Evolutionary conservation across 495 filamentous ascomycete species (phyloP).

Genomic region (Aspergillus baeticus): DNA sequence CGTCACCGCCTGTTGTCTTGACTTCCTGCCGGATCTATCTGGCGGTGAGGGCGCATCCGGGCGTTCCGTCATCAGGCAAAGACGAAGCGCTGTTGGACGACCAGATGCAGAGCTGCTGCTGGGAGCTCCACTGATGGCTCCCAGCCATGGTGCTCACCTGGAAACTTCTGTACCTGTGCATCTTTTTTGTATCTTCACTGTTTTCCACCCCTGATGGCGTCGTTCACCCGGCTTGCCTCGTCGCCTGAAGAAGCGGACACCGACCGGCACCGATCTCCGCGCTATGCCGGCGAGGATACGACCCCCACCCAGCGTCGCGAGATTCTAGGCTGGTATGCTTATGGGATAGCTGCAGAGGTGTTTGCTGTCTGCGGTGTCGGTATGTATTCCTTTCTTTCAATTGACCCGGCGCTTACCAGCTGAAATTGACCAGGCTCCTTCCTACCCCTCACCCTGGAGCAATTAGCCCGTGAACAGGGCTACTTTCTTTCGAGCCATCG

Average conservation of each 20-base stretch:
- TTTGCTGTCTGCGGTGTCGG: constrained; percentile 84
- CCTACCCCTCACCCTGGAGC: constrained; percentile 85
- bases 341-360: constrained; percentile 86
- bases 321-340: constrained; percentile 84
- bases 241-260: constrained; percentile 20
- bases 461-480: constrained; percentile 79
- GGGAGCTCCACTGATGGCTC: constrained; percentile 11
- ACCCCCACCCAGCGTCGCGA: constrained; percentile 76
- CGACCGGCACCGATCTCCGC: constrained; percentile 34
- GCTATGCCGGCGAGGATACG: constrained; percentile 79
- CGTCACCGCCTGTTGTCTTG: background rate
- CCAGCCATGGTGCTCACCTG: constrained; percentile 7
- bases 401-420: background rate
- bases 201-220: constrained; percentile 18
- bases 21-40: background rate
- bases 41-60: constrained; percentile 8
- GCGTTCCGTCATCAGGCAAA: constrained; percentile 10
- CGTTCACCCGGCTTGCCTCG: constrained; percentile 15
- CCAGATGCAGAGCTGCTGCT: background rate
- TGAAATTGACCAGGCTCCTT: constrained; percentile 64
- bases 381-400: constrained; percentile 3
- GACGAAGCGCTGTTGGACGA: constrained; percentile 3
- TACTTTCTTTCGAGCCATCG: constrained; percentile 57
- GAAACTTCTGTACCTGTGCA: constrained; percentile 2
- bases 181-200: background rate